These are phyloP conservation scores for Blastocladiella emersonii DNA, from an alignment of 371 early-diverging fungal species.

Conservation along the genomic window DNA sequence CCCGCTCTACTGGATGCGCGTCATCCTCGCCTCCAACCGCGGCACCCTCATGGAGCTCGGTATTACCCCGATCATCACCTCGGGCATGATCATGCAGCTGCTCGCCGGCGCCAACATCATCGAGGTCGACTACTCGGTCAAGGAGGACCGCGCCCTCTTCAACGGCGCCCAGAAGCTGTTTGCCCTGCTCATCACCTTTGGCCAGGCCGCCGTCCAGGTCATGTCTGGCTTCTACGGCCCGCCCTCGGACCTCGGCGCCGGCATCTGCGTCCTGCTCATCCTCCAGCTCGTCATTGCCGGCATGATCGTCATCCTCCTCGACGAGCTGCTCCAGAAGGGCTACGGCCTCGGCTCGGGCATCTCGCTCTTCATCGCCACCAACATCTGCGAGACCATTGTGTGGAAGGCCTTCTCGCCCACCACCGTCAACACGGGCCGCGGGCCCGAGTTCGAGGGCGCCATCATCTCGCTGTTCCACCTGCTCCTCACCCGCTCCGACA, in stretches of 20 bases:
- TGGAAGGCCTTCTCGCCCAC: conserved; percentile 98
- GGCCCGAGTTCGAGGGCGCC: conserved; percentile 98
- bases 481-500: conserved; percentile 89
- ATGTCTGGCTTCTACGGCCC: conserved; percentile 97
- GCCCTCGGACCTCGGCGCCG: conserved; percentile 87
- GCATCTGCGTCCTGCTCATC: conserved; percentile 83
- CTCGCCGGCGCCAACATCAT: conserved; percentile 92
- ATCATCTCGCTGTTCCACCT: conserved; percentile 92
- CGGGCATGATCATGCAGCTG: conserved; percentile 99
- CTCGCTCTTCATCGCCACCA: conserved; percentile 98
- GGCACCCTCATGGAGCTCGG: conserved; percentile 99
- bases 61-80: conserved; percentile 98
- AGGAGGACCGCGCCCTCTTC: conserved; percentile 97
- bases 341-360: conserved; percentile 99
- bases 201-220: conserved; percentile 95
- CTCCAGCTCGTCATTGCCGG: conserved; percentile 96
- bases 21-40: conserved; percentile 97
- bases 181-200: conserved; percentile 84
- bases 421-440: conserved; percentile 92
- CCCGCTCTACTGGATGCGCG: conserved; percentile 99
- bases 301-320: conserved; percentile 92
- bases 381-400: conserved; percentile 98
- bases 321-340: conserved; percentile 99
- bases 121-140: conserved; percentile 93
- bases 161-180: conserved; percentile 96